A percentile compares a stretch with the other conserved stretches of the same genome.
Evolutionary conservation across 306 rosid genomes (phyloP).

Genomic region (Parietaria judaica): DNA sequence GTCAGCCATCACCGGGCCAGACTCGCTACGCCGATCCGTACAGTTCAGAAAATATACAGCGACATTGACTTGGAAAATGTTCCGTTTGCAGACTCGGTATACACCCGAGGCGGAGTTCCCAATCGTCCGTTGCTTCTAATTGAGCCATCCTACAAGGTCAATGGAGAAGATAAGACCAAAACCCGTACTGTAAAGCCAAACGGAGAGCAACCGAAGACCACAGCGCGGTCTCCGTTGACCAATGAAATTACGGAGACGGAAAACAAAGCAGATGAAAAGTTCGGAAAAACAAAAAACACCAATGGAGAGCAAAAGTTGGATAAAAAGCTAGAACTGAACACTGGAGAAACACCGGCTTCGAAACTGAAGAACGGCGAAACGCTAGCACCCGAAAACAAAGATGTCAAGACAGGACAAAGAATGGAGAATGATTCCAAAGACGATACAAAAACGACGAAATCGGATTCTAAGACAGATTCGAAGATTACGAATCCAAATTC

Average conservation of each 20-base stretch:
- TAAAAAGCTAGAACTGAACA: slow-evolving; percentile 22
- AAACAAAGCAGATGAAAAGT: slow-evolving; percentile 30
- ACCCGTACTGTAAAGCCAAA: slow-evolving; percentile 34
- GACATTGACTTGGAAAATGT: slow-evolving; percentile 64
- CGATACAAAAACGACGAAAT: slow-evolving; percentile 23
- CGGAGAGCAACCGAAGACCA: slow-evolving; percentile 56
- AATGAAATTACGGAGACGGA: slow-evolving; percentile 13
- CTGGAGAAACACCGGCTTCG: slow-evolving; percentile 22
- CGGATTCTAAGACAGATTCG: slow-evolving; percentile 15
- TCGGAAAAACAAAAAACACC: slow-evolving; percentile 28
- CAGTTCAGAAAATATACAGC: slow-evolving; percentile 60
- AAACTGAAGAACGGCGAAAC: slow-evolving; percentile 36
- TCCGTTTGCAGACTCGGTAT: slow-evolving; percentile 60
- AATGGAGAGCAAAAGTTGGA: slow-evolving; percentile 44
- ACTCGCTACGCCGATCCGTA: slow-evolving; percentile 96
- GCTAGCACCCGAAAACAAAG: slow-evolving; percentile 34
- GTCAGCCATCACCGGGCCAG: slow-evolving; percentile 90
- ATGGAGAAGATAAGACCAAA: slow-evolving; percentile 56
- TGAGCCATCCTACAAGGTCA: slow-evolving; percentile 58
- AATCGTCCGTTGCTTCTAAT: slow-evolving; percentile 64
- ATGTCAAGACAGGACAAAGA: slow-evolving; percentile 29
- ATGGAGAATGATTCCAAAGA: slow-evolving; percentile 31
- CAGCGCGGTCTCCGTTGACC: slow-evolving; percentile 20
- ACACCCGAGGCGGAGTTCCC: slow-evolving; percentile 35
- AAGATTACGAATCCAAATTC: slow-evolving; percentile 30